phyloP scores from a whole-genome alignment of 2,329 filamentous ascomycete genomes.

The Fusarium camptoceras region DNA sequence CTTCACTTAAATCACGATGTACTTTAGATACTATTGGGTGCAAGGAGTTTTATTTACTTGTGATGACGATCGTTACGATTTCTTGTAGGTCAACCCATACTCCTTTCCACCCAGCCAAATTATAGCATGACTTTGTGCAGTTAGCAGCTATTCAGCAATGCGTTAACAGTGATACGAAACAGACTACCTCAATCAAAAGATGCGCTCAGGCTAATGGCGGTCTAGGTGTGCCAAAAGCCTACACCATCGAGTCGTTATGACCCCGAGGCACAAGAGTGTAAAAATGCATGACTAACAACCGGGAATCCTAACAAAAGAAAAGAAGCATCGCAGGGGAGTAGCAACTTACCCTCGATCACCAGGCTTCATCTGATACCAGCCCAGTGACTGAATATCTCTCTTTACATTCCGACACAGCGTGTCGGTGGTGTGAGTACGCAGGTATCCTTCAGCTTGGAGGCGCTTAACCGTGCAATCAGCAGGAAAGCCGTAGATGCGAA shows the following conservation, averaged over 20 bases:
- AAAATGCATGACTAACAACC: no score
- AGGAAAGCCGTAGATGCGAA: background rate
- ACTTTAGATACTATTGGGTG: background rate
- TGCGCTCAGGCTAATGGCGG: background rate
- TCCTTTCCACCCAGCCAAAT: background rate
- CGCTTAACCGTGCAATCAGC: background rate
- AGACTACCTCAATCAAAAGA: no score
- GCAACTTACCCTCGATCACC: background rate
- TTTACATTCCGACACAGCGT: background rate
- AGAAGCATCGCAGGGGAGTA: no score
- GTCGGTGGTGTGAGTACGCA: background rate
- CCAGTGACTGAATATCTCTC: background rate
- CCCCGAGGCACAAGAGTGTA: background rate
- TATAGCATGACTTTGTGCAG: background rate
- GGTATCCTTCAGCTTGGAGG: conserved; percentile 1
- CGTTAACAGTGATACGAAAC: no score
- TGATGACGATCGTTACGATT: background rate
- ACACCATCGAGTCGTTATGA: background rate
- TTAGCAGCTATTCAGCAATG: background rate
- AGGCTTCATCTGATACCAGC: conserved; percentile 15
- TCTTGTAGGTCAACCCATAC: background rate
- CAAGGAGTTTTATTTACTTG: background rate
- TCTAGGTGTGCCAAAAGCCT: background rate
- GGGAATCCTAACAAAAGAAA: background rate
- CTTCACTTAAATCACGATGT: background rate